phyloP scores from a whole-genome alignment of 1,284 basidiomycete species.

The Schizophyllum commune region DNA sequence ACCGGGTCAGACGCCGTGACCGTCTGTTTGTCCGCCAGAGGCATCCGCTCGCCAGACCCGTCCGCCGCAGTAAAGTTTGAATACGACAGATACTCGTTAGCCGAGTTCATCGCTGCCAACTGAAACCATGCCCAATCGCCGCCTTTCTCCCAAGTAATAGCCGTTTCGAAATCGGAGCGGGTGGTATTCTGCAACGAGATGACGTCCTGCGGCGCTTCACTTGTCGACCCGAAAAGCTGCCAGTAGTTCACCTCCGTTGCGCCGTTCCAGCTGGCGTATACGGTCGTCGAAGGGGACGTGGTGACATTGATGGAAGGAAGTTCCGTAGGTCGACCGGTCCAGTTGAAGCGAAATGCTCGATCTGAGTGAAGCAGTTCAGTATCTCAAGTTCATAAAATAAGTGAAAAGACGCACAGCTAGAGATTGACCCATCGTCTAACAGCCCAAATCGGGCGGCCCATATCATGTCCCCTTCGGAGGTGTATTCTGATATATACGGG shows the following conservation, averaged over 20 bases:
- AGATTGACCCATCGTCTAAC: neutral
- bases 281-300: neutral
- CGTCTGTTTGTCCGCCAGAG: neutral
- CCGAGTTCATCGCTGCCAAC: neutral
- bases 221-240: neutral
- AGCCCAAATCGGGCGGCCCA: neutral
- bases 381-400: neutral
- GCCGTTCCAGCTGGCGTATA: constrained; percentile 9
- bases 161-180: neutral
- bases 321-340: neutral
- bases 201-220: neutral
- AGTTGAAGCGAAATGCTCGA: neutral
- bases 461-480: neutral
- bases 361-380: neutral
- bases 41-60: neutral
- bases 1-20: neutral
- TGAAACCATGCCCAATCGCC: neutral
- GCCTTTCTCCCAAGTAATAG: neutral
- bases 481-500: neutral
- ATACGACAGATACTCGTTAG: neutral
- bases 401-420: neutral
- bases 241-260: constrained; percentile 6
- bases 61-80: neutral
- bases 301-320: neutral
- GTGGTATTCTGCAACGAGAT: neutral